Percentiles rank a stretch among this genome's conserved stretches.
phyloP scores from a whole-genome alignment of 2,329 filamentous ascomycete genomes.

The Lojkania enalia region DNA sequence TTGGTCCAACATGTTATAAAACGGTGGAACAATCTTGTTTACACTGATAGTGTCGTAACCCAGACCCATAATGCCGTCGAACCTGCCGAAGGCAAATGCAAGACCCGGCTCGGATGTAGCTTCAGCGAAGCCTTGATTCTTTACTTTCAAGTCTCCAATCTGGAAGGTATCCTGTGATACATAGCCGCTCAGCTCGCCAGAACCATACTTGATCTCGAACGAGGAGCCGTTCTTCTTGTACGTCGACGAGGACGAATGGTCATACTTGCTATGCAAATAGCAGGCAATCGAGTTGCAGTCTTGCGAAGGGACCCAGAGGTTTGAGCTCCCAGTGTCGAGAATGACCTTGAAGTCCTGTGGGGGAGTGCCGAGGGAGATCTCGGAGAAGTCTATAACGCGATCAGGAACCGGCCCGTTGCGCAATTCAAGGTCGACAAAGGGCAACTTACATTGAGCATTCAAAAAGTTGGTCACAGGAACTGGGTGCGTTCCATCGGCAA shows the following conservation, averaged over 20 bases:
- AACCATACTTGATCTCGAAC: slow-evolving; percentile 95
- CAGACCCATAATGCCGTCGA: slow-evolving; percentile 94
- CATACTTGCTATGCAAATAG: slow-evolving; percentile 96
- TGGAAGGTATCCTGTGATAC: slow-evolving; percentile 84
- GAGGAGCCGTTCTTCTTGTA: slow-evolving; percentile 92
- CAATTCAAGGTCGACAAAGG: no score
- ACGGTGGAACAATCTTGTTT: slow-evolving; percentile 90
- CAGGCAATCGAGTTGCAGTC: slow-evolving; percentile 95
- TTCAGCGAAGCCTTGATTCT: slow-evolving; percentile 93
- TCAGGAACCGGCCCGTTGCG: slow-evolving; percentile 21
- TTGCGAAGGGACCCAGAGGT: slow-evolving; percentile 94
- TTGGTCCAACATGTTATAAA: slow-evolving; percentile 95
- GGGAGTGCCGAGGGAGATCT: slow-evolving; percentile 89
- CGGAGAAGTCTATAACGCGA: slow-evolving; percentile 76
- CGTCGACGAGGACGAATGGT: slow-evolving; percentile 83
- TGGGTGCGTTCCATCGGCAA: slow-evolving; percentile 70
- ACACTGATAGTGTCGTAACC: slow-evolving; percentile 97
- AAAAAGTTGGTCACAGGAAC: slow-evolving; percentile 96
- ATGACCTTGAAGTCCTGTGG: slow-evolving; percentile 98
- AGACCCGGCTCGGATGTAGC: slow-evolving; percentile 93
- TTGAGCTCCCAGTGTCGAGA: slow-evolving; percentile 97
- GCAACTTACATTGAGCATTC: slow-evolving; percentile 92
- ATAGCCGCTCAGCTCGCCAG: slow-evolving; percentile 89
- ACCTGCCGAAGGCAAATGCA: slow-evolving; percentile 95
- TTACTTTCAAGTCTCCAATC: slow-evolving; percentile 87